Percentiles rank a stretch among this genome's conserved stretches.
These are phyloP conservation scores for Breviolum minutum DNA, from an alignment of 73 alveolate species.

Conservation along the genomic window DNA sequence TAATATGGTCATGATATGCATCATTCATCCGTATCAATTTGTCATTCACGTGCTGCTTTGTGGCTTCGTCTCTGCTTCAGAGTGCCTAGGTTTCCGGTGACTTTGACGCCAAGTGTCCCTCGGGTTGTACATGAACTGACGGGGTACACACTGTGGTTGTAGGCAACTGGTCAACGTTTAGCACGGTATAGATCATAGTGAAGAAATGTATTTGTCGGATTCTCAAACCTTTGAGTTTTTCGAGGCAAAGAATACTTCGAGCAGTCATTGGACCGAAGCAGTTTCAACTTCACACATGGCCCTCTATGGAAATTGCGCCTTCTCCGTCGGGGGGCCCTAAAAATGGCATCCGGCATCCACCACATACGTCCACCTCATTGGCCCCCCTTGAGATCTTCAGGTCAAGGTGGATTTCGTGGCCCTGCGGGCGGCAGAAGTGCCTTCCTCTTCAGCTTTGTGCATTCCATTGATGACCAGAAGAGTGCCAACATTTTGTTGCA, in stretches of 20 bases:
- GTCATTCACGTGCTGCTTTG: no score
- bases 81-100: conserved; percentile 48
- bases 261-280: conserved; percentile 51
- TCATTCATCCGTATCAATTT: no score
- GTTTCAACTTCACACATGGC: conserved; percentile 50
- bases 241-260: conserved; percentile 84
- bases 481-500: conserved; percentile 84
- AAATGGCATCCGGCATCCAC: not conserved
- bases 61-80: no score
- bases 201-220: no score
- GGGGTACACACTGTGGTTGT: no score
- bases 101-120: conserved; percentile 63
- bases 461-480: conserved; percentile 84
- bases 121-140: no score
- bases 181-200: no score
- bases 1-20: no score
- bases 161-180: not conserved
- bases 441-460: conserved; percentile 82
- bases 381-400: not conserved
- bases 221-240: not conserved
- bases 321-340: conserved; percentile 25
- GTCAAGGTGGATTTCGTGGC: conserved; percentile 49
- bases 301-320: conserved; percentile 84
- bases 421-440: conserved; percentile 79
- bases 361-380: not conserved